Evolutionary conservation across 2,329 filamentous ascomycete genomes (phyloP), one percentile per base, ranked within the genome.

Genomic region (Orbilia blumenaviensis): DNA sequence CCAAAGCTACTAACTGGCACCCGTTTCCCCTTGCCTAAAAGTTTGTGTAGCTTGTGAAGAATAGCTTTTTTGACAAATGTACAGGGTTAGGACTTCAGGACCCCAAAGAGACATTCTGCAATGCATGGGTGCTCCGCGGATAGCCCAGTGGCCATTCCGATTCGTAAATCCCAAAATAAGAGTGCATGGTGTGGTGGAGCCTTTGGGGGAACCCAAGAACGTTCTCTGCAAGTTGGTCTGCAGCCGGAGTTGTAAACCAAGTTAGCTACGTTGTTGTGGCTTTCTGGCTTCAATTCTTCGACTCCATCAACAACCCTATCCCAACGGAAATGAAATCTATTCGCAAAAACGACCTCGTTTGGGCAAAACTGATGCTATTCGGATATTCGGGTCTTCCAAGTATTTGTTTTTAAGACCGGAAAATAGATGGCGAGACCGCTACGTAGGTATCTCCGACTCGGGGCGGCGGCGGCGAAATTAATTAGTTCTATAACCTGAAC

Each of bases 121-220:
- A 36, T 67, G 46, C 69, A 67, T 67, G 62, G 58, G 58, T 56
- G 0, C 56, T 64, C 64, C 64, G 58, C 72, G 64, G 72, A 76
- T 76, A 50, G n/a, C 60, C 58, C 29, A 64, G 64, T 64, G 62
- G 58, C 58, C 14, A 25, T 64, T 76, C 72, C 72, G 72, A 76
- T 76, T 76, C 72, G 72, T 69, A 69, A 69, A 34, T 25, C 54
- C 29, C 48, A 36, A 76, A 60, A 64, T 76, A 76, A 76, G 64
- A 75, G 48, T 75, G 63, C 62, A 67, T 68, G 27, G 56, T 60
- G 60, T 68, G 56, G 34, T 46, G 67, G 44, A 56, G 58, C 27
- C 36, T 63, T 61, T 38, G 38, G 48, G 44, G 48, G n/a, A n/a
- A 34, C 38, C 32, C 16, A 66, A 66, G 52, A 18, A 54, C 38